Evolutionary conservation across 169 alveolate species (phyloP).

Genomic region (Plasmodium falciparum): DNA sequence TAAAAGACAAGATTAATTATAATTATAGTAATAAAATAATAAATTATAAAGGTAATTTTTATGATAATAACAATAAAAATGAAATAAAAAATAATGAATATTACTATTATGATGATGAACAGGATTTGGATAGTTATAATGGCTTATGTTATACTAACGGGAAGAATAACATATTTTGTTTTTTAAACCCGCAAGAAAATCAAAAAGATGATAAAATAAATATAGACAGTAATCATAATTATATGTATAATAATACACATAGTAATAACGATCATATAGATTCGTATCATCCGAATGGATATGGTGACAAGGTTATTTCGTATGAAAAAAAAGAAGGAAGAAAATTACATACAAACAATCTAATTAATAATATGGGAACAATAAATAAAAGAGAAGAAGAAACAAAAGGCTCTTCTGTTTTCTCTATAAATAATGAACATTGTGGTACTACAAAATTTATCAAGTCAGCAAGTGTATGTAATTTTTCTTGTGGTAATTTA

Average conservation of each 20-base stretch:
- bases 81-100: not conserved
- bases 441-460: no score
- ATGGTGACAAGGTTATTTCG: no score
- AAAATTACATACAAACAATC: not conserved
- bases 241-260: not conserved
- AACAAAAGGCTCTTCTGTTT: no score
- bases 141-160: not conserved
- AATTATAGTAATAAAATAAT: not conserved
- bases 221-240: not conserved
- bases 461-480: not conserved
- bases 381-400: not conserved
- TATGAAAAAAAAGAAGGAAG: no score
- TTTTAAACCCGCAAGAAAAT: not conserved
- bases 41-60: conserved; percentile 23
- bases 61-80: not conserved
- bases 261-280: not conserved
- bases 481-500: not conserved
- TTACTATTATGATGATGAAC: conserved; percentile 8
- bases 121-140: not conserved
- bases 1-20: not conserved
- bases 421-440: no score
- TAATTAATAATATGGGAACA: not conserved
- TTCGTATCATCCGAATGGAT: no score
- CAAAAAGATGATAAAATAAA: not conserved
- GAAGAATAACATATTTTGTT: not conserved